Conservation (phyloP, 345 rosid species). For the Syzygium oleosum region DNA sequence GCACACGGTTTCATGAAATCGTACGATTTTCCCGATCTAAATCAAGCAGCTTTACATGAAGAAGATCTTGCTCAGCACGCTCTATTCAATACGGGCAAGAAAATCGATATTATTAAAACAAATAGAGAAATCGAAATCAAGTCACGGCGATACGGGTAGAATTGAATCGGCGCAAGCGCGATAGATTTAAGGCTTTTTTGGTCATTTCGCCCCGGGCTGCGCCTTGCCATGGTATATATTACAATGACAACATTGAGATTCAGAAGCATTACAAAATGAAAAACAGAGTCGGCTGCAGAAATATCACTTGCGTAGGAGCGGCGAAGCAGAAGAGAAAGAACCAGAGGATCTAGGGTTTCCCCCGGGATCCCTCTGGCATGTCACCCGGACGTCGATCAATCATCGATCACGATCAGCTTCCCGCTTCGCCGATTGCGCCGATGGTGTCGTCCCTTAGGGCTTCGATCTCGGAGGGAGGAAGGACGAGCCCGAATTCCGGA, state of each 20-base stretch:
- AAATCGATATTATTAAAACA: not conserved
- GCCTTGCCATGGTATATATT: not conserved
- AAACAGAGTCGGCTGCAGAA: not conserved
- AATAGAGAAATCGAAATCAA: not conserved
- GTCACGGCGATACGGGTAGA: not conserved
- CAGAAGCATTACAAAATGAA: not conserved
- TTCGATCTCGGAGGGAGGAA: not conserved
- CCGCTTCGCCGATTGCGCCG: not conserved
- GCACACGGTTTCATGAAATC: not conserved
- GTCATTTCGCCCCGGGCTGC: not conserved
- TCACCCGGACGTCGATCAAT: not conserved
- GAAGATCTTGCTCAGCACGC: not conserved
- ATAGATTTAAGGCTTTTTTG: fast-evolving
- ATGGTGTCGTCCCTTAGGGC: not conserved
- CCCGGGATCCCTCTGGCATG: conserved; percentile 26
- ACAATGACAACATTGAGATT: not conserved
- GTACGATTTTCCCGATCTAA: not conserved
- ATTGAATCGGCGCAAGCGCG: fast-evolving
- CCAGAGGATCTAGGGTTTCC: conserved; percentile 64
- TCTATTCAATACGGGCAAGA: too few species aligned
- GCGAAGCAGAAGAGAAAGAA: conserved; percentile 1
- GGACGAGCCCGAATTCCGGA: not conserved
- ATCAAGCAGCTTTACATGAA: not conserved
- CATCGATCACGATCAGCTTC: not conserved
- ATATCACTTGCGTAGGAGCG: not conserved